Conservation (phyloP, 768 basidiomycete species). For the Suillus subalutaceus region DNA sequence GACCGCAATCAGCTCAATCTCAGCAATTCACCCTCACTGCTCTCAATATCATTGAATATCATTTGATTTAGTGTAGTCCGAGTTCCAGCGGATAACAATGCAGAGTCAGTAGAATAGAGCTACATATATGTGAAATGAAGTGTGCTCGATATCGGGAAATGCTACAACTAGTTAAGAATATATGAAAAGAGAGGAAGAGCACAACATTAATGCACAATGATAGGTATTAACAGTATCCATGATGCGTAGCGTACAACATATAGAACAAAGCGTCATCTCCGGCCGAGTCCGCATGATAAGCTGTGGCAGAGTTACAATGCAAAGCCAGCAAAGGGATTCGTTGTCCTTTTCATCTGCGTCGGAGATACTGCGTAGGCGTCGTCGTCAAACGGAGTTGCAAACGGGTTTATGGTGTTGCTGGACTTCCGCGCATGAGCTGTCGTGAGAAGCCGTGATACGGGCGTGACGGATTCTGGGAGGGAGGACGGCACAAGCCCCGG, state of each 20-base stretch:
- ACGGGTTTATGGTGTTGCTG: conserved; percentile 47
- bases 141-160: conserved; percentile 2
- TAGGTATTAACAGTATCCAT: conserved; percentile 13
- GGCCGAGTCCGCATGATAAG: conserved; percentile 1
- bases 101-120: conserved; percentile 12
- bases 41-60: neutral
- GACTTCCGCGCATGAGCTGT: conserved; percentile 45
- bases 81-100: conserved; percentile 11
- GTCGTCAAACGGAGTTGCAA: conserved; percentile 81
- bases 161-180: conserved; percentile 14
- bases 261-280: conserved; percentile 16
- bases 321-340: conserved; percentile 52
- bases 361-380: conserved; percentile 46
- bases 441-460: conserved; percentile 49
- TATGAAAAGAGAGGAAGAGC: neutral
- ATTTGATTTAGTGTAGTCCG: conserved; percentile 11
- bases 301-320: conserved; percentile 30
- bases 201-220: conserved; percentile 12
- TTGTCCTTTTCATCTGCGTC: conserved; percentile 45
- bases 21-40: neutral
- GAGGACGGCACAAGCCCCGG: conserved; percentile 14
- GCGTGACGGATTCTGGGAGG: conserved; percentile 29
- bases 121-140: conserved; percentile 28
- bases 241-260: conserved; percentile 8
- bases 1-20: neutral